Base-by-base conservation (phyloP, 2,329 filamentous ascomycete genomes). In the Neofusicoccum sp. region DNA sequence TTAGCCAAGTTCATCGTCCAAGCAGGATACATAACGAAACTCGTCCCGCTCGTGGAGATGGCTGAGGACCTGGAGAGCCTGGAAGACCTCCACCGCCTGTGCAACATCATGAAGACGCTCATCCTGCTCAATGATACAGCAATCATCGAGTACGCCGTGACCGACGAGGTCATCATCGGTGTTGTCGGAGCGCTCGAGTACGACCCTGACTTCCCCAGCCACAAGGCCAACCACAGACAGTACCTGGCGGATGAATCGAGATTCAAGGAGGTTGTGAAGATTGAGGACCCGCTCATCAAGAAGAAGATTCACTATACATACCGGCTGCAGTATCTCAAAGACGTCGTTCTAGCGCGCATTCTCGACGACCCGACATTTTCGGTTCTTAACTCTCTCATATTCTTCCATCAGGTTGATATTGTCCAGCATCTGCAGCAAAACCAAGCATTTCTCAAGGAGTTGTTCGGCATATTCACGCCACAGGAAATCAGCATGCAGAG, bases 391-490 rank as follows among this genome's bases (percentile, higher is more conserved):
- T 96, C 92, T 54, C 84, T 98, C 68, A 99, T 99, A 67, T 99
- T 97, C 79, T 99, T 96, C 82, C 95, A 98, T 78, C 95, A 99
- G 78, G 93, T 98, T 68, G 95, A 98, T 71, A 97, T 99, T 71
- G 89, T 99, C 53, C 90, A 93, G 70, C 91, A 98, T 75, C 82
- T 99, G n/a, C 93, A 97, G 74, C 83, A 82, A 28, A 96, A 96
- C 68, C 80, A 80, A 0, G 77, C 78, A 1, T 97, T 96, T 69
- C 79, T 98, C 30, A 87, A 86, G 66, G 91, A 97, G 64, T 82
- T 98, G 3, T 99, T 98, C 73, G 84, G 84, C 58, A 91, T 98
- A 64, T 97, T 98, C 70, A 84, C 82, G 20, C 79, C 86, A 0
- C 80, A 86, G 26, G 85, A 86, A 62, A 73, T 75, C 57, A 86